Evolutionary conservation across 371 early-diverging fungal genomes (phyloP).

Genomic region (Catenaria anguillulae): DNA sequence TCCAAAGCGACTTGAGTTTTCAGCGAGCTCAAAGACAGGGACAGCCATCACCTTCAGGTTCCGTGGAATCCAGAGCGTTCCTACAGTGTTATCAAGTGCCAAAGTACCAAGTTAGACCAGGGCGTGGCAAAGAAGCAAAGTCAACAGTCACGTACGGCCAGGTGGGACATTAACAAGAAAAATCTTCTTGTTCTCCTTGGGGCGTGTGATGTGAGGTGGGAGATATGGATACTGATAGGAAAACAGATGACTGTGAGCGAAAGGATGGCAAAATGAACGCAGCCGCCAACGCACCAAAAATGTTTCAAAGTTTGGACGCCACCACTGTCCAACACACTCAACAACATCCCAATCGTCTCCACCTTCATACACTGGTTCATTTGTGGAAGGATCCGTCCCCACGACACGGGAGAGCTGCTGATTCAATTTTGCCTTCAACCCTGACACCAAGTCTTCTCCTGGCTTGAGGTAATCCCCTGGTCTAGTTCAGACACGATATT

Average conservation of each 20-base stretch:
- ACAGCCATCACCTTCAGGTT: constrained; percentile 67
- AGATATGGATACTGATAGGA: constrained; percentile 52
- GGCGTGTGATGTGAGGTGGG: constrained; percentile 60
- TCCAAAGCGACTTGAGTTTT: constrained; percentile 57
- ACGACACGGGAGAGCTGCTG: constrained; percentile 24
- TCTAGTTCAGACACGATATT: constrained; percentile 15
- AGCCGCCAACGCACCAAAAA: constrained; percentile 37
- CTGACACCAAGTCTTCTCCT: constrained; percentile 53
- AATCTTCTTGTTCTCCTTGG: constrained; percentile 59
- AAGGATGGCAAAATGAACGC: not conserved
- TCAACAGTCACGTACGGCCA: constrained; percentile 47
- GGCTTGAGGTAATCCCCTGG: constrained; percentile 59
- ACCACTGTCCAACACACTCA: constrained; percentile 56
- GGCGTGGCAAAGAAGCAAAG: not conserved
- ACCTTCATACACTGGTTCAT: constrained; percentile 7
- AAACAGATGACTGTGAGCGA: not conserved
- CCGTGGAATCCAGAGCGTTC: constrained; percentile 55
- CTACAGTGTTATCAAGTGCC: constrained; percentile 18
- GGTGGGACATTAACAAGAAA: constrained; percentile 62
- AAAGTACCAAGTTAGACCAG: not conserved
- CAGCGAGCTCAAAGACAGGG: constrained; percentile 66
- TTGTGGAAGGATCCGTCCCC: constrained; percentile 10
- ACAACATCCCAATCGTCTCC: constrained; percentile 52
- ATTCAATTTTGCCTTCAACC: constrained; percentile 43
- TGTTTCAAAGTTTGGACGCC: constrained; percentile 62